Percentiles rank a stretch among this genome's conserved stretches.
Conservation (phyloP, 2,329 filamentous ascomycete genomes). For the Exophiala viscosa region DNA sequence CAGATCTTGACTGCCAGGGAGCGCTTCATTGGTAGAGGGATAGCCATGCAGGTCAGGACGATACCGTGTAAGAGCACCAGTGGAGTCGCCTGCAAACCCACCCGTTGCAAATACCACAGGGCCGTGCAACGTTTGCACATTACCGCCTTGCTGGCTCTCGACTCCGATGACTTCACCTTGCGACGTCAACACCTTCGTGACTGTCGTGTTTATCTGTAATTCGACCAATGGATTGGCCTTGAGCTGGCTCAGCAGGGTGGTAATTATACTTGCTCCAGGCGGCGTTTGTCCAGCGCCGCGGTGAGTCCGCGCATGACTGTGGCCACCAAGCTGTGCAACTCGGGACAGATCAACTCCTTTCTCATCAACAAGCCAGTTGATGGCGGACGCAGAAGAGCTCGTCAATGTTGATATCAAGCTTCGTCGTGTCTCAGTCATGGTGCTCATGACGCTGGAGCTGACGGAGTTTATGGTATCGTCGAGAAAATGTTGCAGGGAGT, state of each 20-base stretch:
- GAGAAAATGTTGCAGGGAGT: conserved; percentile 43
- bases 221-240: conserved; percentile 50
- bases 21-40: conserved; percentile 61
- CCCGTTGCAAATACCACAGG: conserved; percentile 60
- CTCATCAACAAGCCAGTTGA: conserved; percentile 57
- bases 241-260: conserved; percentile 51
- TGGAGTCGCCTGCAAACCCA: conserved; percentile 60
- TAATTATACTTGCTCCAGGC: conserved; percentile 58
- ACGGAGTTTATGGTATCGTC: conserved; percentile 58
- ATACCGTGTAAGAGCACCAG: conserved; percentile 54
- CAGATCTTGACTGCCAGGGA: conserved; percentile 51
- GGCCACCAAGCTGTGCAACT: conserved; percentile 59
- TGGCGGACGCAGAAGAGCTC: conserved; percentile 45
- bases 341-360: conserved; percentile 57
- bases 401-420: conserved; percentile 46
- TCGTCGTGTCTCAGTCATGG: conserved; percentile 23
- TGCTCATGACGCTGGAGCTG: conserved; percentile 34
- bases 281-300: conserved; percentile 54
- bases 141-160: conserved; percentile 42
- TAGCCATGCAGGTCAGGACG: conserved; percentile 57
- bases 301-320: conserved; percentile 56
- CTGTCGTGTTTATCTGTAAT: conserved; percentile 51
- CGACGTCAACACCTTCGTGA: conserved; percentile 48
- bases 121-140: conserved; percentile 41
- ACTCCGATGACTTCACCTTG: conserved; percentile 49